Evolutionary conservation across 2,329 filamentous ascomycete species (phyloP).

Genomic region (Ophiocordyceps camponoti-leonardi): DNA sequence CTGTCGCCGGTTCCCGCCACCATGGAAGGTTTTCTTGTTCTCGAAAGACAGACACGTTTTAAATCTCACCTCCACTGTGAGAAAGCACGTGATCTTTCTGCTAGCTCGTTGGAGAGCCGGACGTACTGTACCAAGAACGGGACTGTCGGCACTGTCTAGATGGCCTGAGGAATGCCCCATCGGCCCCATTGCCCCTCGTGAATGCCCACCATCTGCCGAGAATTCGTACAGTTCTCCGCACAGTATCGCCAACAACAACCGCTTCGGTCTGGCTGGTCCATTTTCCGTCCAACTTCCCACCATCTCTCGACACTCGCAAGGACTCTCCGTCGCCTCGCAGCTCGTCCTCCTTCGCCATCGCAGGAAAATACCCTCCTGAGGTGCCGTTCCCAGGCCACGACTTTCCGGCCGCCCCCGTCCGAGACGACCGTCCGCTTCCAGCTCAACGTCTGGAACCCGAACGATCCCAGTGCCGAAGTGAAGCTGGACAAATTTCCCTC

Average conservation of each 20-base stretch:
- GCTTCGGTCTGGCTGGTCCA: background rate
- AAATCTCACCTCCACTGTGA: background rate
- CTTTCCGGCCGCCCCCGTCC: background rate
- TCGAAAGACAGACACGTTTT: background rate
- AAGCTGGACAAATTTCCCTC: slow-evolving; percentile 12
- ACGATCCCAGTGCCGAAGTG: slow-evolving; percentile 1
- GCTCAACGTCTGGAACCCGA: background rate
- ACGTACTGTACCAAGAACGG: background rate
- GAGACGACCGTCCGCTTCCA: background rate
- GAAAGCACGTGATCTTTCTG: background rate
- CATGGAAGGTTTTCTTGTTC: background rate
- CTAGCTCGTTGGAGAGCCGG: too few species aligned
- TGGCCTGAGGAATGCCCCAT: background rate
- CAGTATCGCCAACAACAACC: background rate
- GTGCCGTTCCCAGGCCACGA: too few species aligned
- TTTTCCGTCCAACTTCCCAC: background rate
- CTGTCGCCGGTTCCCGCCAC: too few species aligned
- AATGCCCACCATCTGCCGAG: background rate
- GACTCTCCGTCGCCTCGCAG: background rate
- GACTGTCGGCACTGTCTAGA: background rate
- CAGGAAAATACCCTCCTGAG: too few species aligned
- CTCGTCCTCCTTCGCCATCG: background rate
- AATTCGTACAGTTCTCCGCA: background rate
- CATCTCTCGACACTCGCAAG: background rate
- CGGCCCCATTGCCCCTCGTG: background rate